phyloP scores from a whole-genome alignment of 108 stramenopile species.

The Cyclostephanos invisitatus region DNA sequence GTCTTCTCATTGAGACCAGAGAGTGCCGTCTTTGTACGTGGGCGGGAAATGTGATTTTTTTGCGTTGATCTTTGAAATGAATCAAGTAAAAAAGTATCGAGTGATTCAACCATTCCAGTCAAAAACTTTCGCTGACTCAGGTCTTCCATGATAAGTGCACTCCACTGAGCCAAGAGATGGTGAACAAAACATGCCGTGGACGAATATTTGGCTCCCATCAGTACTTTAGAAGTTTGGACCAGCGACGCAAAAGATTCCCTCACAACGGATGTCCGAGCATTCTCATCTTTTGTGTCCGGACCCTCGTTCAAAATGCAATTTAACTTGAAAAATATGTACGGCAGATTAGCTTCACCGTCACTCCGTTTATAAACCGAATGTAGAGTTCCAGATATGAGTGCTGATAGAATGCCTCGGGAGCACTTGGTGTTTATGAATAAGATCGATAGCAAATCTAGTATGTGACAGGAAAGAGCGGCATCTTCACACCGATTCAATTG shows the following conservation, averaged over 20 bases:
- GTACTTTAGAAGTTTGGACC: constrained; percentile 21
- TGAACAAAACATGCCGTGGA: constrained; percentile 27
- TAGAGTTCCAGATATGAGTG: constrained; percentile 12
- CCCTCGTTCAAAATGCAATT: constrained; percentile 12
- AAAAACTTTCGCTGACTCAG: constrained; percentile 15
- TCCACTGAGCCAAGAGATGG: constrained; percentile 37
- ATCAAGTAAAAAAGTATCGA: constrained; percentile 10
- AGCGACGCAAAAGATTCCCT: constrained; percentile 22
- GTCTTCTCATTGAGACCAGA: constrained; percentile 31
- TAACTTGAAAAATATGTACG: constrained; percentile 33
- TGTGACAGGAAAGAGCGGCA: constrained; percentile 25
- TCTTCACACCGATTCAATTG: constrained; percentile 29
- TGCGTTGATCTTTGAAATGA: constrained; percentile 7
- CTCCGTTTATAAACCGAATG: constrained; percentile 26
- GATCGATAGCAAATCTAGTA: constrained; percentile 40
- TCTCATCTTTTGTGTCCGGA: constrained; percentile 9
- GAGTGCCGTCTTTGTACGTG: constrained; percentile 6
- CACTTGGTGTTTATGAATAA: constrained; percentile 18
- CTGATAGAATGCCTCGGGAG: constrained; percentile 15
- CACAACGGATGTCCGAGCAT: constrained; percentile 9
- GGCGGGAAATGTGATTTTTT: not conserved
- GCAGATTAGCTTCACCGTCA: constrained; percentile 19
- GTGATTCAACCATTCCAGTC: constrained; percentile 14
- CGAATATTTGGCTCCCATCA: constrained; percentile 24
- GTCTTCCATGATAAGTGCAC: constrained; percentile 26